A percentile compares a stretch with the other conserved stretches of the same genome.
Evolutionary conservation across 2,329 filamentous ascomycete genomes (phyloP).

Genomic region (Escovopsis weberi): DNA sequence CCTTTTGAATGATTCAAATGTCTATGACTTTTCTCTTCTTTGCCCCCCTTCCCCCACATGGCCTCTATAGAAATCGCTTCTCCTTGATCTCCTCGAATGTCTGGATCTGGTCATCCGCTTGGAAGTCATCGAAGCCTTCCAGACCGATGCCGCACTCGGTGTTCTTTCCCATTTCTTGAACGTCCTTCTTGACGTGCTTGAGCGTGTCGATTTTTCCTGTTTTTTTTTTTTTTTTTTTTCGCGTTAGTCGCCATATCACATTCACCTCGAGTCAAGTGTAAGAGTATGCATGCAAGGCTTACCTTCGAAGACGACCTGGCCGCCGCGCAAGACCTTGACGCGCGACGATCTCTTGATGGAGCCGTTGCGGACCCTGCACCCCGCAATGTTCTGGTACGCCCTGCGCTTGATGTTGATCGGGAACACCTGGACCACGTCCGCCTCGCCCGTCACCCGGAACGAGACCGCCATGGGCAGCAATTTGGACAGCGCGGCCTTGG

Average conservation of each 20-base stretch:
- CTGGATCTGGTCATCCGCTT: constrained; percentile 74
- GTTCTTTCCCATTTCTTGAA: constrained; percentile 77
- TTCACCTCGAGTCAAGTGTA: too few relatives aligned
- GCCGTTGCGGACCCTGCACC: constrained; percentile 78
- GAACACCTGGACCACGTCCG: constrained; percentile 72
- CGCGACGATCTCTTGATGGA: constrained; percentile 46
- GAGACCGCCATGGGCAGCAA: constrained; percentile 52
- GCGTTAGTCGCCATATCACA: too few relatives aligned
- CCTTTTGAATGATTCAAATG: too few relatives aligned
- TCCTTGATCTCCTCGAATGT: constrained; percentile 68
- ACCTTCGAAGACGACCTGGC: constrained; percentile 70
- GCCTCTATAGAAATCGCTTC: constrained; percentile 42
- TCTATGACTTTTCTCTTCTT: too few relatives aligned
- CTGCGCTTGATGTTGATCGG: constrained; percentile 65
- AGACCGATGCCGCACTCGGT: constrained; percentile 89
- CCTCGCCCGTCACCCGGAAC: constrained; percentile 68
- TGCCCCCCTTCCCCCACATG: too few relatives aligned
- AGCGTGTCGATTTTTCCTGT: constrained; percentile 65
- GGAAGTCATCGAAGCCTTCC: constrained; percentile 61
- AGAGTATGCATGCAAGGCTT: constrained; percentile 22
- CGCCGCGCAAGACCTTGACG: constrained; percentile 57
- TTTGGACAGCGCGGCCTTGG: constrained; percentile 52
- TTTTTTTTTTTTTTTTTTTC: too few relatives aligned
- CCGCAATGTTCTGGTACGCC: constrained; percentile 62
- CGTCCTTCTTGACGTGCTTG: constrained; percentile 87